Conservation (phyloP, 2,329 filamentous ascomycete species). For the Apiospora rasikravindrae region DNA sequence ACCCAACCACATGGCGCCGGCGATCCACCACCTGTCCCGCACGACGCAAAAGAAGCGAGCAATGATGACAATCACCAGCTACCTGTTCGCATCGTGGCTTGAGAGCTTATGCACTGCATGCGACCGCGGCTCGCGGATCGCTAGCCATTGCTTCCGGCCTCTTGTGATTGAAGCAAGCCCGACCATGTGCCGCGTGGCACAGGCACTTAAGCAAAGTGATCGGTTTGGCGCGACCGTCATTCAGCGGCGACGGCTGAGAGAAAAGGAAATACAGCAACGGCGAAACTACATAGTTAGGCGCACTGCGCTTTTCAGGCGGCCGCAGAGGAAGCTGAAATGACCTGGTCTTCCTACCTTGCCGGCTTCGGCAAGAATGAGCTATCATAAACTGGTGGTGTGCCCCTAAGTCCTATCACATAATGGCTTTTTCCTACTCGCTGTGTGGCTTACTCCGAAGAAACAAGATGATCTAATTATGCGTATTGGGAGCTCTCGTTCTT, state of each 20-base stretch:
- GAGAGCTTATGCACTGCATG: background rate
- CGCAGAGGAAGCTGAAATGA: background rate
- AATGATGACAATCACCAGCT: background rate
- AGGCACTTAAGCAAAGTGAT: conserved; percentile 1
- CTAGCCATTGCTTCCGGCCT: background rate
- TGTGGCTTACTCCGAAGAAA: background rate
- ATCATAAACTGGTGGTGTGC: background rate
- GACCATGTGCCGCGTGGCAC: background rate
- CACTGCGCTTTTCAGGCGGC: background rate
- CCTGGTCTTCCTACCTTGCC: background rate
- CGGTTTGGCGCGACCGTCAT: background rate
- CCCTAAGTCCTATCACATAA: background rate
- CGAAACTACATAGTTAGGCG: background rate
- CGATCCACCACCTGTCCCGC: background rate
- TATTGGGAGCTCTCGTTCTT: background rate
- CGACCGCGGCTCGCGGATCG: background rate
- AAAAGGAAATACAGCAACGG: background rate
- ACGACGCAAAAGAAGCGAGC: background rate
- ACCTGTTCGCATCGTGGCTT: background rate
- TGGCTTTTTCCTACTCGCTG: background rate
- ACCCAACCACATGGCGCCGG: background rate
- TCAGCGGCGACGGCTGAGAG: background rate
- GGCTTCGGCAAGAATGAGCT: background rate
- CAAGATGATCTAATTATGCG: background rate
- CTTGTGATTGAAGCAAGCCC: background rate